Base-by-base conservation (phyloP, 2,329 filamentous ascomycete genomes). In the Microcyclospora pomicola region DNA sequence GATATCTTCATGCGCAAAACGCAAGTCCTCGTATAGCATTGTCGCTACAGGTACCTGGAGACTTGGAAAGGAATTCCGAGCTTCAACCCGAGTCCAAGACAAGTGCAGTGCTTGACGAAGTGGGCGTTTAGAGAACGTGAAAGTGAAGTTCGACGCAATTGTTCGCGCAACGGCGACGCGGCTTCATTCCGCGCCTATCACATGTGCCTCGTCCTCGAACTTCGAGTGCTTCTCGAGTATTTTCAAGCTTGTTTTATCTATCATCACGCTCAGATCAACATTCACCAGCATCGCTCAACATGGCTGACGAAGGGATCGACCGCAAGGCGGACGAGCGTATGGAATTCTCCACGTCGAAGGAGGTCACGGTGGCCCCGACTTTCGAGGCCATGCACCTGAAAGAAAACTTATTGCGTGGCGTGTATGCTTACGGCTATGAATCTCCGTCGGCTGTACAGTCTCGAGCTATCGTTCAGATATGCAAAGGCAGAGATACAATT, bases 391-490 rank as follows among this genome's bases (percentile, higher is more conserved):
- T 96, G 88, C 87, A 92, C 52, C 63, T 98, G 60, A 98, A 98
- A 67, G 88, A 96, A 63, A 94, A 92, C 57, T 77, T 98, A 28
- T 77, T 98, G 49, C 87, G 42, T 16, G 91, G 91, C 47, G 88
- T 98, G 59, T 98, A 98, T 59, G 91, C 91, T 28, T 98, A 98
- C 54, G 91, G 91, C 48, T 98, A 96, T 65, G 91, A 98, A 61
- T 95, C 91, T 2, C 91, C 91, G 10, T 98, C 91, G 0, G 91
- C 91, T 11, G 88, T 98, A 13, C 91, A 98, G 67, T 95, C 88
- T 49, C 84, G 91, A 58, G 91, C 91, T 37, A 98, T 98, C 57
- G 91, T 98, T 35, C 91, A 96, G 66, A 83, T 98, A 56, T 98
- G 91, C 76, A 96, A 96, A 66, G 91, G 91, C 48, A 85, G 91